Conservation (phyloP, 768 basidiomycete species). For the Tylopilus cervinicoccineus region DNA sequence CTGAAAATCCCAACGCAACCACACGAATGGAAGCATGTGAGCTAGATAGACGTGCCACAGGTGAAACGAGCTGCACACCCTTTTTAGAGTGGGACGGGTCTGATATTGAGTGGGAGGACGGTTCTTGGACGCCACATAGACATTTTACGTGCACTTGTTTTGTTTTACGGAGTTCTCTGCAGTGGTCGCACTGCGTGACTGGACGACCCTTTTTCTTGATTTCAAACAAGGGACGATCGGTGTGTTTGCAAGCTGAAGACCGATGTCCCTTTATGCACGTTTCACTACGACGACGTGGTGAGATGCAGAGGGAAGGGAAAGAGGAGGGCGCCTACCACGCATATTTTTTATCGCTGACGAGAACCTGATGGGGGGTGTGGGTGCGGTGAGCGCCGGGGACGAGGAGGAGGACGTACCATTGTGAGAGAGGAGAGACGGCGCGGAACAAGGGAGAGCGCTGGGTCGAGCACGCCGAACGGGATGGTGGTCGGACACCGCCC, state of each 20-base stretch:
- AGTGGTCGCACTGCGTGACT: slow-evolving; percentile 52
- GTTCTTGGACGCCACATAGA: slow-evolving; percentile 38
- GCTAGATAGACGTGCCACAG: neutral
- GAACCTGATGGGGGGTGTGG: slow-evolving; percentile 42
- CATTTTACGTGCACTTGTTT: slow-evolving; percentile 45
- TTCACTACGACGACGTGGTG: slow-evolving; percentile 47
- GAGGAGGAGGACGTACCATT: slow-evolving; percentile 41
- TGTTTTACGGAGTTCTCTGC: slow-evolving; percentile 43
- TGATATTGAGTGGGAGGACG: slow-evolving; percentile 15
- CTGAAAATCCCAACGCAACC: slow-evolving; percentile 29
- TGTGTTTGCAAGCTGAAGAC: slow-evolving; percentile 85
- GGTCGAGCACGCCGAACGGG: slow-evolving; percentile 29
- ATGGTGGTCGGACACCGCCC: slow-evolving; percentile 47
- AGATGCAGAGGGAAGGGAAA: slow-evolving; percentile 1
- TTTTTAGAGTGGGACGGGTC: slow-evolving; percentile 46
- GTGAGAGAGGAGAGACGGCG: slow-evolving; percentile 10
- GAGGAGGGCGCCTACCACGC: slow-evolving; percentile 59
- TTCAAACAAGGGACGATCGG: slow-evolving; percentile 81
- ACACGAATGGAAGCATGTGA: slow-evolving; percentile 18
- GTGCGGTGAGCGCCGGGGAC: neutral
- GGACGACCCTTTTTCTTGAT: slow-evolving; percentile 65
- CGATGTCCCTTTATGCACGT: slow-evolving; percentile 95
- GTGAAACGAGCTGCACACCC: slow-evolving; percentile 45
- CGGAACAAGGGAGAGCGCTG: neutral
- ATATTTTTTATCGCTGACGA: slow-evolving; percentile 75